phyloP scores from a whole-genome alignment of 345 rosid species.

The Gossypium sturtianum region DNA sequence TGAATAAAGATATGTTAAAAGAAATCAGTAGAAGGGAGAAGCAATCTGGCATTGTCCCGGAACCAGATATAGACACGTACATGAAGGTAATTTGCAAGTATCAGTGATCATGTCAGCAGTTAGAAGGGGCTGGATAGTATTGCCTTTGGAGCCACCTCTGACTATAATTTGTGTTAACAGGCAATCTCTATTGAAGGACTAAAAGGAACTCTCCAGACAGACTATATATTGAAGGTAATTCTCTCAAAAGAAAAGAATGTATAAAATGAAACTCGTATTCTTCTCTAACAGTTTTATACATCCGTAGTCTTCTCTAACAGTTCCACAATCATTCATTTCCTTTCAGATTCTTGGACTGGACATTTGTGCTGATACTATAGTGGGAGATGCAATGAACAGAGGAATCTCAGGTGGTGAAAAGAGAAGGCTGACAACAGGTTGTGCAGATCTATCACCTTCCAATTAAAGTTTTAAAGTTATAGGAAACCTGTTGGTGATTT shows the following conservation, averaged over 20 bases:
- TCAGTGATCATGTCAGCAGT: neutral
- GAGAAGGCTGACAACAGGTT: conserved; percentile 49
- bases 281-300: neutral
- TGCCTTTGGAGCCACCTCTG: neutral
- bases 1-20: conserved; percentile 24
- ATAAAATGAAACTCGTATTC: neutral
- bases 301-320: neutral
- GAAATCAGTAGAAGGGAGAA: conserved; percentile 46
- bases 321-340: neutral
- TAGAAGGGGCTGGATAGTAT: neutral
- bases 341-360: conserved; percentile 64
- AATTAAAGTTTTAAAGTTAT: neutral
- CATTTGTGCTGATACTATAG: conserved; percentile 57
- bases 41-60: conserved; percentile 38
- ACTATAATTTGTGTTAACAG: conserved; percentile 18
- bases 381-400: conserved; percentile 64
- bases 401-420: conserved; percentile 59
- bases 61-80: conserved; percentile 43
- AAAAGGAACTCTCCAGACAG: conserved; percentile 43
- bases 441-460: neutral
- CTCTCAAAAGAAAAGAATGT: neutral
- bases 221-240: conserved; percentile 47
- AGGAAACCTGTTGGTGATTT: no score
- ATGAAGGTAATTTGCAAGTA: conserved; percentile 38
- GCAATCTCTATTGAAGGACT: conserved; percentile 43